Base-by-base conservation (phyloP, 371 early-diverging fungal genomes). In the Apophysomyces trapeziformis region DNA sequence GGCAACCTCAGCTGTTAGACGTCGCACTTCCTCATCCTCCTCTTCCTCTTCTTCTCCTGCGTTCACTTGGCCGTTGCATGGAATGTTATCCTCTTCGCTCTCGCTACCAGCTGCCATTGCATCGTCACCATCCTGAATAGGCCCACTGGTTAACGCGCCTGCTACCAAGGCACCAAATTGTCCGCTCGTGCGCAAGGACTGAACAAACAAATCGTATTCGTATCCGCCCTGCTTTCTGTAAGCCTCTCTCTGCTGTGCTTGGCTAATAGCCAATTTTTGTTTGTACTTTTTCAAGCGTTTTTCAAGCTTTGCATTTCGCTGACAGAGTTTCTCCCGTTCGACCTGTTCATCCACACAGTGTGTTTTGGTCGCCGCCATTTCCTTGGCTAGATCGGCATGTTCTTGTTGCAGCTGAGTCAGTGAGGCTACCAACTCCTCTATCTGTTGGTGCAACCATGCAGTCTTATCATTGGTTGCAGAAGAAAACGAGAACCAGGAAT, bases 391-490 rank as follows among this genome's bases (percentile, higher is more conserved):
- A 12, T 78, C 80, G 1, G 79, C 70, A 54, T 87, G 82, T 36
- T 88, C 88, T 63, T 79, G 79, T 58, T 86, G 85, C 4, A 86
- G 62, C 4, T 80, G 75, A 3, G 86, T 81, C 18, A 86, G 62
- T 8, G 85, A 83, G n/a, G 73, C 75, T 16, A 79, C 78, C 13
- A 86, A 64, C 67, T 86, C 86, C 56, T 85, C 83, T 36, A 86
- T 79, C 47, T 87, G 87, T 44, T 84, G 82, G 56, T 83, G 75
- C 32, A 86, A 61, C 1, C 63, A 5, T 7, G 74, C 63, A 1
- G 65, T 36, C 46, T 32, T 13, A 62, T 60, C 32, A 54, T 39
- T 43, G 64, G 41, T 13, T 41, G 41, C 13, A 13, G 41, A 41
- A 8, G 50, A 43, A 16, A 32, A 44, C 7, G 44, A 44, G 41